These are phyloP conservation scores for Stagonosporopsis chrysanthemi DNA, from an alignment of 2,329 filamentous ascomycete genomes.

Conservation along the genomic window DNA sequence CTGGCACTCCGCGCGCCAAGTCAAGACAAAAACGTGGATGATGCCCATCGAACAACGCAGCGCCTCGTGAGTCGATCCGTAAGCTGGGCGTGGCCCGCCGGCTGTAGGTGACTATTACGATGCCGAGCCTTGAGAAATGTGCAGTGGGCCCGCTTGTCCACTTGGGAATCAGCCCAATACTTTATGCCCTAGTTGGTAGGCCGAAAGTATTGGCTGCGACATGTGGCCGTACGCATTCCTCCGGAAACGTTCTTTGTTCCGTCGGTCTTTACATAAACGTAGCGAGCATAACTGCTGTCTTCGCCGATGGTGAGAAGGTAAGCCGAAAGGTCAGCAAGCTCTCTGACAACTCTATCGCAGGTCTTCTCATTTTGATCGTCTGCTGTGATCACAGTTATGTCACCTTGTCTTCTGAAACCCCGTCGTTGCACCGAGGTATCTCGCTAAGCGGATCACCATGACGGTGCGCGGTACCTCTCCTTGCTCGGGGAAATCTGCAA, in stretches of 20 bases:
- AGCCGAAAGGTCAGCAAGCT: background rate
- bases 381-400: constrained; percentile 4
- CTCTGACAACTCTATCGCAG: background rate
- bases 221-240: constrained; percentile 15
- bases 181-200: constrained; percentile 21
- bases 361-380: background rate
- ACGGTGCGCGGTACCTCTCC: constrained; percentile 1
- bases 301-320: constrained; percentile 2
- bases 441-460: constrained; percentile 6
- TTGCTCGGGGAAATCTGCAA: constrained; percentile 16
- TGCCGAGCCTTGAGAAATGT: constrained; percentile 17
- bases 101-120: constrained; percentile 9
- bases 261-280: constrained; percentile 10
- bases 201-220: constrained; percentile 25
- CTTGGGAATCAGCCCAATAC: constrained; percentile 16
- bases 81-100: background rate
- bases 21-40: constrained; percentile 10
- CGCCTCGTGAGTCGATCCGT: background rate
- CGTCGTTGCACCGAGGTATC: constrained; percentile 7
- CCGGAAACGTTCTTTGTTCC: constrained; percentile 1
- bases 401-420: constrained; percentile 1
- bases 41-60: constrained; percentile 10
- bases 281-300: constrained; percentile 1
- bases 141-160: constrained; percentile 24
- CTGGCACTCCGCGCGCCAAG: constrained; percentile 18